Evolutionary conservation across 2,329 filamentous ascomycete genomes (phyloP).

Genomic region (Penicillium thymicola): DNA sequence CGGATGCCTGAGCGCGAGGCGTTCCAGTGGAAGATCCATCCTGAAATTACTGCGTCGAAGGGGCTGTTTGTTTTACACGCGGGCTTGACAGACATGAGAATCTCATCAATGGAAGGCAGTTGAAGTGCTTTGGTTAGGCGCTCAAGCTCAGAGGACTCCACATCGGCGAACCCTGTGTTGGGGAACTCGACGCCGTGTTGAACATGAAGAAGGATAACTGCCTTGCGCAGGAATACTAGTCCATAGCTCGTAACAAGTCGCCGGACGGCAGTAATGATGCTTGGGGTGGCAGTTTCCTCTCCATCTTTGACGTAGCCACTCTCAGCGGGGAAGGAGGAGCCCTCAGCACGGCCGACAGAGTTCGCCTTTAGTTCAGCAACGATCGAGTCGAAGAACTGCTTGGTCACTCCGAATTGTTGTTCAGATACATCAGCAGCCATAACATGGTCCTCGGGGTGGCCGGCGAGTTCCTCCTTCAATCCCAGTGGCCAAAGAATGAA

Average conservation of each 20-base stretch:
- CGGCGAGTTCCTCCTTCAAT: slow-evolving; percentile 34
- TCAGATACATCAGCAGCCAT: slow-evolving; percentile 28
- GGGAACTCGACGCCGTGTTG: slow-evolving; percentile 87
- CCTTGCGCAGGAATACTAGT: slow-evolving; percentile 84
- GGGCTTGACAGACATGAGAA: slow-evolving; percentile 60
- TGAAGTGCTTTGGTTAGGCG: slow-evolving; percentile 73
- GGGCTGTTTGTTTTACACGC: slow-evolving; percentile 39
- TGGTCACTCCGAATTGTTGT: slow-evolving; percentile 29
- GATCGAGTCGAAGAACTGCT: slow-evolving; percentile 39
- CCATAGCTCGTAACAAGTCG: slow-evolving; percentile 71
- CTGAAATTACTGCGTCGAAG: slow-evolving; percentile 53
- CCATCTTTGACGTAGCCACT: slow-evolving; percentile 40
- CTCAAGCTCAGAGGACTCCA: slow-evolving; percentile 72
- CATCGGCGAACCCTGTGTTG: slow-evolving; percentile 59
- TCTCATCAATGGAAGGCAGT: slow-evolving; percentile 73
- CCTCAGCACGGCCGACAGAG: slow-evolving; percentile 34
- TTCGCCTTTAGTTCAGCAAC: slow-evolving; percentile 37
- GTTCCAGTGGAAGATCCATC: slow-evolving; percentile 65
- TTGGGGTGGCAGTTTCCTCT: slow-evolving; percentile 33
- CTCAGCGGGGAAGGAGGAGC: slow-evolving; percentile 36
- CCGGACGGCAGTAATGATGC: slow-evolving; percentile 33
- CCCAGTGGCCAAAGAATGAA: slow-evolving; percentile 45
- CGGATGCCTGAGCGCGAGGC: slow-evolving; percentile 32
- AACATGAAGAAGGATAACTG: slow-evolving; percentile 76
- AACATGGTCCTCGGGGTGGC: slow-evolving; percentile 29